Base-by-base conservation (phyloP, 176 grass and related monocot species). In the Paspalum vaginatum region DNA sequence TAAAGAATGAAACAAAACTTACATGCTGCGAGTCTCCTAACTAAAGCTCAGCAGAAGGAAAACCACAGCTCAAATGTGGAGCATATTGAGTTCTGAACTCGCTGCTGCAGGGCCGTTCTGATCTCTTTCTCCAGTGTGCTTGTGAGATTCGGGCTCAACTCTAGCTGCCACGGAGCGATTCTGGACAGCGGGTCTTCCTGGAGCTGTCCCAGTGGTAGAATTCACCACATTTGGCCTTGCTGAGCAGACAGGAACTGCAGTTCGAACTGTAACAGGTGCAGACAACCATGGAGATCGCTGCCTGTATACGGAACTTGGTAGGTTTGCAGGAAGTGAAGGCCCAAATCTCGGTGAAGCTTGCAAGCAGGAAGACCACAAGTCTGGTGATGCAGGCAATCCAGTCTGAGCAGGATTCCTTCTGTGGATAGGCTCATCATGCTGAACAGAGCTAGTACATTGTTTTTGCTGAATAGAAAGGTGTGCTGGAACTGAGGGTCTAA, bases 221-320 rank as follows among this genome's bases (percentile, higher is more conserved):
- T 74, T 86, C 21, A 64, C 65, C 10, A 25, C 58, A 48, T 51
- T 82, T 26, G 91, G 83, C 62, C 86, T 75, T 4, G 80, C 83
- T 74, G 88, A 89, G 76, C 79, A 94, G 62, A 91, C 88, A 70
- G 86, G 88, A 58, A 91, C 45, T 66, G 83, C 43, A 13, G 77
- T 89, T 70, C 86, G 80, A 42, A 89, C 79, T 20, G 80, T 89
- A 16, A 94, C 91, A 5, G 88, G 83, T 32, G 85, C 70, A 21
- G 91, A 88, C 75, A 74, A 43, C 76, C 83, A 88, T 20, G 80
- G 80, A 24, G 77, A 59, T 55, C 49, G 83, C 63, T 82, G 86
- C 77, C 74, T 68, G 79, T 69, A 81, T 17, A 77, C 50, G 1
- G 50, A 64, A 52, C 40, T 11, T 20, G 61, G 15, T 39, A 71